A percentile compares a stretch with the other conserved stretches of the same genome.
These are phyloP conservation scores for Rhodotorula sp. DNA, from an alignment of 1,284 basidiomycete species.

Conservation along the genomic window DNA sequence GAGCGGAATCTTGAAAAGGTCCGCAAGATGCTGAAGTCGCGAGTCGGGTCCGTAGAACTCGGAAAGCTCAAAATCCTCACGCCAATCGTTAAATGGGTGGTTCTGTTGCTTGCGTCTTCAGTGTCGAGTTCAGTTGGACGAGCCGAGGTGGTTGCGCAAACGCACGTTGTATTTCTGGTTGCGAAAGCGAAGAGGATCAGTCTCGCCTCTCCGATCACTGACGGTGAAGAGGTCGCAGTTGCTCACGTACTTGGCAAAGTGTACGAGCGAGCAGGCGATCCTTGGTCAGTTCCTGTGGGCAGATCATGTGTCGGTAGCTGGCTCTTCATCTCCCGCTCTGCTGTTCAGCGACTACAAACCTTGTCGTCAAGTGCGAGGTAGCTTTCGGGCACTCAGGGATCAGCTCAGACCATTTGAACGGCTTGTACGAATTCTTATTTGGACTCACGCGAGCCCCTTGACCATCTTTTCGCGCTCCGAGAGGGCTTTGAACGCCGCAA, in stretches of 20 bases:
- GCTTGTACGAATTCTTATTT: no score
- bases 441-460: constrained; percentile 4
- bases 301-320: not conserved
- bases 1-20: constrained; percentile 34
- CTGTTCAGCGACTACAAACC: not conserved
- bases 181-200: not conserved
- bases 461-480: constrained; percentile 12
- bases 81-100: constrained; percentile 2
- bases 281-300: not conserved
- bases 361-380: constrained; percentile 16
- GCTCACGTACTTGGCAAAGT: constrained; percentile 8
- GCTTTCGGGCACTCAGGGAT: not conserved
- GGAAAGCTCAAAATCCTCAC: not conserved
- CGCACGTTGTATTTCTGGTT: constrained; percentile 2
- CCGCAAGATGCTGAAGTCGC: constrained; percentile 25
- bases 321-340: no score
- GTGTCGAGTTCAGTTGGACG: not conserved
- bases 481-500: constrained; percentile 1
- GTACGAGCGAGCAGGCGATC: constrained; percentile 7
- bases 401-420: not conserved
- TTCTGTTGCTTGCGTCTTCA: not conserved
- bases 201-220: not conserved
- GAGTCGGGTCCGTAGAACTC: constrained; percentile 15
- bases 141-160: no score
- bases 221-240: not conserved